Base-by-base conservation (phyloP, 768 basidiomycete genomes). In the Cystobasidium onofrii region DNA sequence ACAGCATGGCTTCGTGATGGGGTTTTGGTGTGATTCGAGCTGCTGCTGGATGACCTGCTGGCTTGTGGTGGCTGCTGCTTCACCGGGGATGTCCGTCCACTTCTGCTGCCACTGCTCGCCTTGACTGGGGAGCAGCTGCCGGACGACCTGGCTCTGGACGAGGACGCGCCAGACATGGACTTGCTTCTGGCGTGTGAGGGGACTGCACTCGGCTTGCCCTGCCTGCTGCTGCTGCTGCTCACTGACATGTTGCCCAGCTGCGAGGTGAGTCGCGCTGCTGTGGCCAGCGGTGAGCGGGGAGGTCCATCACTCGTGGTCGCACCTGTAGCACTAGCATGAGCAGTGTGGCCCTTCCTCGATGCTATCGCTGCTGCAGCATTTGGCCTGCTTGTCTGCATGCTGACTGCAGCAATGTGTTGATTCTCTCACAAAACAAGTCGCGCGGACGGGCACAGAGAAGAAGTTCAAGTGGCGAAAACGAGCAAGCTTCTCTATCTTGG, bases 231-330 rank as follows among this genome's bases (percentile, higher is more conserved):
- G 63, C 25, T n/a, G 25, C 39, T 44, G 63, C 39, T 52, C 36
- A 67, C 27, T 25, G 65, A 67, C 46, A 67, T 17, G n/a, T 34
- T 41, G 9, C 65, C 65, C 39, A 67, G 65, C 65, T 67, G 65
- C n/a, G 63, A 25, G n/a, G 34, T 39, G 63, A 64, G 63, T 44
- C 36, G 10, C n/a, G 63, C 63, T 44, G 63, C 34, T 7, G 23
- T 20, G 54, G 33, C 63, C 23, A 64, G 43, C 3, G 63, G 63
- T 15, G 63, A 64, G 63, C 63, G 63, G 41, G 63, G 54, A 4
- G 54, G n/a, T n/a, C n/a, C n/a, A n/a, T n/a, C n/a, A n/a, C n/a
- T n/a, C n/a, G n/a, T n/a, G n/a, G n/a, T n/a, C n/a, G n/a, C n/a
- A n/a, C n/a, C 46, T 12, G 46, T 20, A 17, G 15, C 9, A 12